Evolutionary conservation across 192 early-diverging fungal species (phyloP).

Genomic region (Borealophlyctis nickersoniae): DNA sequence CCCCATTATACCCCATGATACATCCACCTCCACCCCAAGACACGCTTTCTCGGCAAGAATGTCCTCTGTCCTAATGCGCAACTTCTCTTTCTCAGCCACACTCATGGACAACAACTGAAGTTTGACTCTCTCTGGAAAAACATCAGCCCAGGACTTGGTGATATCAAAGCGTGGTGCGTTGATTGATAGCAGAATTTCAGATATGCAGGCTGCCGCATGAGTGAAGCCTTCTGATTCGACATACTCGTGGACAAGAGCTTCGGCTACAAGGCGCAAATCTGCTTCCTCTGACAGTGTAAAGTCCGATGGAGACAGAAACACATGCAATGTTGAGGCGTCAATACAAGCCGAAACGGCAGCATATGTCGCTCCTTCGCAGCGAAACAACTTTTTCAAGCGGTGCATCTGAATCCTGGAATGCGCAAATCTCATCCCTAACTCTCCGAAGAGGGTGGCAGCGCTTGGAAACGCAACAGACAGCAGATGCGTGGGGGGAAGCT

Average conservation of each 20-base stretch:
- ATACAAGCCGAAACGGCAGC: constrained; percentile 10
- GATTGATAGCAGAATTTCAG: constrained; percentile 26
- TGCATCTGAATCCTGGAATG: not conserved
- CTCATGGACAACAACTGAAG: not conserved
- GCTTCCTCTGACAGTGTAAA: not conserved
- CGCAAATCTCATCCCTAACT: constrained; percentile 1
- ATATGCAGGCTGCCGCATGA: constrained; percentile 27
- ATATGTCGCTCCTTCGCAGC: constrained; percentile 8
- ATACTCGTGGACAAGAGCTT: constrained; percentile 28
- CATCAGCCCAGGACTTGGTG: not conserved
- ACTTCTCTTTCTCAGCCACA: not conserved
- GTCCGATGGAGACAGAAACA: constrained; percentile 7
- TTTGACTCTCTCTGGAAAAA: constrained; percentile 7
- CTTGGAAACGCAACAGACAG: constrained; percentile 15
- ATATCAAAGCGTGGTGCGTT: not conserved
- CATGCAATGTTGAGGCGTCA: no score
- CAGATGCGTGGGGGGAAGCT: constrained; percentile 8
- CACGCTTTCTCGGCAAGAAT: constrained; percentile 11
- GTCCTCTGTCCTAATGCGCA: constrained; percentile 10
- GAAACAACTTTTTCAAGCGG: not conserved
- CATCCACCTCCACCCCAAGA: constrained; percentile 22
- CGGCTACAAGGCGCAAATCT: constrained; percentile 5
- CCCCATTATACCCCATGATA: constrained; percentile 8
- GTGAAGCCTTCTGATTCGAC: constrained; percentile 19
- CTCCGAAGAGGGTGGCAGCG: not conserved